Conservation (phyloP, 1,284 basidiomycete species). For the Coriolopsis trogii region DNA sequence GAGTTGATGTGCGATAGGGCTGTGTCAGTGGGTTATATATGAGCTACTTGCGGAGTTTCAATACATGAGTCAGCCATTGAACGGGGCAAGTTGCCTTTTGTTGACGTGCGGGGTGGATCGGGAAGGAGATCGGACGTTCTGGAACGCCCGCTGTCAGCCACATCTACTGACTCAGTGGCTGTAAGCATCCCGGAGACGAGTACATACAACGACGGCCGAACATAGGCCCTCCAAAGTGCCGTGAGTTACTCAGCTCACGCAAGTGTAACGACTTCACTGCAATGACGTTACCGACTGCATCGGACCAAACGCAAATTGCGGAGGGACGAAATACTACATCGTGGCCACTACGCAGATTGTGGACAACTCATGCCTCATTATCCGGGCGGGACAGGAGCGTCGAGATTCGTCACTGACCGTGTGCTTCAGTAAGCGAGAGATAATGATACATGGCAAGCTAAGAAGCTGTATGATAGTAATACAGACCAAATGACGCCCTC, state of each 20-base stretch:
- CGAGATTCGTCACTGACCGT: no score
- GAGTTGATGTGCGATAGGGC: constrained; percentile 6
- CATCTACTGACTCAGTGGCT: neutral
- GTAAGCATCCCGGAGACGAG: neutral
- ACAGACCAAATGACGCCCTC: no score
- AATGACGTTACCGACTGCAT: neutral
- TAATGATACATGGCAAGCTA: no score
- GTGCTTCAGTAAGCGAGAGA: no score
- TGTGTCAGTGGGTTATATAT: constrained; percentile 23
- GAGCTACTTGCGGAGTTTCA: constrained; percentile 21
- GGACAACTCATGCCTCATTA: no score
- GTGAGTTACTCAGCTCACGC: neutral
- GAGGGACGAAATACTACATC: no score
- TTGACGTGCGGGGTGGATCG: constrained; percentile 6
- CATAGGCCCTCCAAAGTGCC: neutral
- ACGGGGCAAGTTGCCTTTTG: constrained; percentile 9
- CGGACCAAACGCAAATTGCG: no score
- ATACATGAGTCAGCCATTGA: constrained; percentile 26
- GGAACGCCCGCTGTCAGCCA: constrained; percentile 1
- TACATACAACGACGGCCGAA: neutral
- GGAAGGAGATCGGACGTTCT: constrained; percentile 19
- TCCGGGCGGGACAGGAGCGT: no score
- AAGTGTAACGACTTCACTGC: neutral
- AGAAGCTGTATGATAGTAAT: no score
- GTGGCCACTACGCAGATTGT: no score